A percentile compares a stretch with the other conserved stretches of the same genome.
These are phyloP conservation scores for Sporisorium sorghi DNA, from an alignment of 1,284 basidiomycete species.

Conservation along the genomic window DNA sequence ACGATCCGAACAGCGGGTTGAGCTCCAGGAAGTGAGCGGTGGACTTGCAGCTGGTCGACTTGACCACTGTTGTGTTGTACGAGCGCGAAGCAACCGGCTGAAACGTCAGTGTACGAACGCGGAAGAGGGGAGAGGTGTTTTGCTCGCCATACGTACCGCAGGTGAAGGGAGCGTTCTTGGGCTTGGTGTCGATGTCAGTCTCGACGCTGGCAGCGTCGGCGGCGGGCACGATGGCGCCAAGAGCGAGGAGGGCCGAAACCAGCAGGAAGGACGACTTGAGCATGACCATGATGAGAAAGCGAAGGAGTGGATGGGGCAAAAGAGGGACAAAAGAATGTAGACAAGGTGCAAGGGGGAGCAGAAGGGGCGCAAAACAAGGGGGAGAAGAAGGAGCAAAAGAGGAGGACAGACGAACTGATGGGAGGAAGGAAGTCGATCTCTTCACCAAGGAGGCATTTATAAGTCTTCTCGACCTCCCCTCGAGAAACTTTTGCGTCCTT, in stretches of 20 bases:
- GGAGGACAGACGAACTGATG: too few relatives aligned
- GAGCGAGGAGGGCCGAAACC: background rate
- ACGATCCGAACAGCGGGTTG: background rate
- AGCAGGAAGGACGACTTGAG: background rate
- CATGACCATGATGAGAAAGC: background rate
- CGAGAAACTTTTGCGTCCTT: background rate
- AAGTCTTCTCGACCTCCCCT: background rate
- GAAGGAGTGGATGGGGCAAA: background rate
- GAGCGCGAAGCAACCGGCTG: too few relatives aligned
- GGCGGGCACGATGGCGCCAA: background rate
- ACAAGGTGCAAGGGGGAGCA: background rate
- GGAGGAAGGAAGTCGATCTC: background rate
- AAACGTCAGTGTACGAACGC: background rate
- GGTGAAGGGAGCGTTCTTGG: background rate
- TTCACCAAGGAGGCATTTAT: background rate
- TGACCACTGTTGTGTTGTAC: too few relatives aligned
- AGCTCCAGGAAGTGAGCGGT: background rate
- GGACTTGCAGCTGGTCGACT: constrained; percentile 8
- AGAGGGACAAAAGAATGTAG: background rate
- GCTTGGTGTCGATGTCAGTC: background rate
- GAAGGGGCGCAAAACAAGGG: too few relatives aligned
- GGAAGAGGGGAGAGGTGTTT: background rate
- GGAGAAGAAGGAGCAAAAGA: background rate
- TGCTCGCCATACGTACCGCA: constrained; percentile 8
- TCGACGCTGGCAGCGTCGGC: background rate